Conservation (phyloP, 2,329 filamentous ascomycete species). For the Fusarium staphyleae region DNA sequence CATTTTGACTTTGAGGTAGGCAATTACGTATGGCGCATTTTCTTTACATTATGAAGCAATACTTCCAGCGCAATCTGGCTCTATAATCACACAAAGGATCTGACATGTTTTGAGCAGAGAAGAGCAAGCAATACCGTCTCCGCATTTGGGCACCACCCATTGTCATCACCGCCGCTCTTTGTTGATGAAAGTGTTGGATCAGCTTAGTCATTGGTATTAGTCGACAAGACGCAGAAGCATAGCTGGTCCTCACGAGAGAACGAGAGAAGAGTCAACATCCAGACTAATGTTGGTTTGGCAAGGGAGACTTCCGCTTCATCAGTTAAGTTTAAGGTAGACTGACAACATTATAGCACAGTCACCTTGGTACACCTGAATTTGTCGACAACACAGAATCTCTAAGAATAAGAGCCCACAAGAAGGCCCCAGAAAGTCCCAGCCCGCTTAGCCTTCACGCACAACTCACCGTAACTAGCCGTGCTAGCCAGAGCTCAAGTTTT, state of each 20-base stretch:
- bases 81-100: too few relatives aligned
- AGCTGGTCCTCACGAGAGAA: constrained; percentile 7
- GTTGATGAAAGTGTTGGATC: neutral
- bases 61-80: too few relatives aligned
- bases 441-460: neutral
- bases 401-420: constrained; percentile 6
- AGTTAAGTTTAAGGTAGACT: too few relatives aligned
- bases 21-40: neutral
- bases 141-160: neutral
- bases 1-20: neutral
- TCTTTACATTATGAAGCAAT: too few relatives aligned
- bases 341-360: too few relatives aligned
- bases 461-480: neutral
- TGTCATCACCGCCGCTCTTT: constrained; percentile 10
- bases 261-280: neutral
- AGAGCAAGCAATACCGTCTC: constrained; percentile 1
- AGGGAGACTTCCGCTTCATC: too few relatives aligned
- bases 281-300: too few relatives aligned
- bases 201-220: constrained; percentile 7
- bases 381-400: neutral
- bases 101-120: neutral
- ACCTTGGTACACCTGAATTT: too few relatives aligned
- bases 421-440: constrained; percentile 3
- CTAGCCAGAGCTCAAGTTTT: neutral
- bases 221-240: neutral